A percentile compares a stretch with the other conserved stretches of the same genome.
phyloP scores from a whole-genome alignment of 805 yeast species.

The Ogataea methylovora region DNA sequence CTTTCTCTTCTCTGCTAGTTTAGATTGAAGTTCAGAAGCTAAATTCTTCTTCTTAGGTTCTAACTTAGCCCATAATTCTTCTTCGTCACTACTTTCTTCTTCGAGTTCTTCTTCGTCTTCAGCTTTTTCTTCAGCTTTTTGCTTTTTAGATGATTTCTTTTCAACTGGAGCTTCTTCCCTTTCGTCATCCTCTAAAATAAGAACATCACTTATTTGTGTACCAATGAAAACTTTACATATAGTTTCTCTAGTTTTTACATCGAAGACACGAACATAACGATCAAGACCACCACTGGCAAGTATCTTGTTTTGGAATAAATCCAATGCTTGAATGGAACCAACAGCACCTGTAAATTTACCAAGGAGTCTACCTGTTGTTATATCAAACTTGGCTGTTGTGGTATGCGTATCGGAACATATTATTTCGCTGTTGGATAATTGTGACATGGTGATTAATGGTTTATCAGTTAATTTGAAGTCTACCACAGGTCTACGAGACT shows the following conservation, averaged over 20 bases:
- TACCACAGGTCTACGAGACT: constrained; percentile 62
- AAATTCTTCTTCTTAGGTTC: constrained; percentile 7
- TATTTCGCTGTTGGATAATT: constrained; percentile 35
- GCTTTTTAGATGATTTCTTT: constrained; percentile 32
- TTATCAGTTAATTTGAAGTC: constrained; percentile 47
- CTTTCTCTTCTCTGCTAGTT: constrained; percentile 19
- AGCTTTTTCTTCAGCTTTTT: constrained; percentile 27
- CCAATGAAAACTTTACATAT: constrained; percentile 72
- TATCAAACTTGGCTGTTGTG: constrained; percentile 50
- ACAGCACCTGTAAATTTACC: constrained; percentile 76
- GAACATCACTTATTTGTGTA: constrained; percentile 52
- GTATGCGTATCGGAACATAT: constrained; percentile 69
- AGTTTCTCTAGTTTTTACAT: constrained; percentile 48
- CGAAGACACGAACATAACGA: constrained; percentile 74
- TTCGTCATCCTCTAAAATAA: constrained; percentile 42
- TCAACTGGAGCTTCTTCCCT: constrained; percentile 27
- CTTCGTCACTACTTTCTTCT: constrained; percentile 26
- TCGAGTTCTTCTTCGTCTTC: constrained; percentile 25
- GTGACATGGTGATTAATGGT: constrained; percentile 38
- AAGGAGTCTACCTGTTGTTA: constrained; percentile 41
- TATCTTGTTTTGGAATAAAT: constrained; percentile 27
- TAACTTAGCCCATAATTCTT: constrained; percentile 25
- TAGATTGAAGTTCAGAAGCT: background rate
- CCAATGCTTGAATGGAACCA: constrained; percentile 53
- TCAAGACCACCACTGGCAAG: constrained; percentile 82